Evolutionary conservation across 306 rosid species (phyloP).

Genomic region (Fagus sylvatica): DNA sequence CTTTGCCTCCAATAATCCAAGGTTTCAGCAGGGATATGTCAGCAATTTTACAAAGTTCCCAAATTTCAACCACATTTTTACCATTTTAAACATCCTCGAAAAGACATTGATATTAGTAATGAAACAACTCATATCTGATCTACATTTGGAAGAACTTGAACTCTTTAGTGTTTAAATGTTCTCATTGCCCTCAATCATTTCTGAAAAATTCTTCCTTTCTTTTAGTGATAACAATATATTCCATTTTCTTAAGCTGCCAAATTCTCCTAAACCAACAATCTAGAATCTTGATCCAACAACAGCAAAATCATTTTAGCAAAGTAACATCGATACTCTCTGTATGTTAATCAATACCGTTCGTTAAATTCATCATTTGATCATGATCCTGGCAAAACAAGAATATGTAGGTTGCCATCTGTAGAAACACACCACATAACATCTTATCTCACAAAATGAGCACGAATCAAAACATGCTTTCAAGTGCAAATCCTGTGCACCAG

Average conservation of each 20-base stretch:
- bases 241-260: not conserved
- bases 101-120: not conserved
- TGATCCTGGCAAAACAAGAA: not conserved
- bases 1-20: too few species aligned
- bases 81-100: not conserved
- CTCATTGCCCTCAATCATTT: not conserved
- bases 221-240: not conserved
- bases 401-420: not conserved
- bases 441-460: conserved; percentile 2
- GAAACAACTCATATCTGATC: not conserved
- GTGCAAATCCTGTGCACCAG: conserved; percentile 13
- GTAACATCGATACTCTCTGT: not conserved
- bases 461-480: not conserved
- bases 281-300: not conserved
- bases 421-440: conserved; percentile 1
- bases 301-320: not conserved
- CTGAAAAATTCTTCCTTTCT: not conserved
- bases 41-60: not conserved
- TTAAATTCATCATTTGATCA: not conserved
- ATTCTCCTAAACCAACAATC: conserved; percentile 4
- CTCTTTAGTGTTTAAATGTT: not conserved
- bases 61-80: not conserved
- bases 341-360: not conserved
- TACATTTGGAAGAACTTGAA: not conserved
- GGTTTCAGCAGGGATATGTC: not conserved